Evolutionary conservation across 2,329 filamentous ascomycete species (phyloP).

Genomic region (Pseudofabraea citricarpa): DNA sequence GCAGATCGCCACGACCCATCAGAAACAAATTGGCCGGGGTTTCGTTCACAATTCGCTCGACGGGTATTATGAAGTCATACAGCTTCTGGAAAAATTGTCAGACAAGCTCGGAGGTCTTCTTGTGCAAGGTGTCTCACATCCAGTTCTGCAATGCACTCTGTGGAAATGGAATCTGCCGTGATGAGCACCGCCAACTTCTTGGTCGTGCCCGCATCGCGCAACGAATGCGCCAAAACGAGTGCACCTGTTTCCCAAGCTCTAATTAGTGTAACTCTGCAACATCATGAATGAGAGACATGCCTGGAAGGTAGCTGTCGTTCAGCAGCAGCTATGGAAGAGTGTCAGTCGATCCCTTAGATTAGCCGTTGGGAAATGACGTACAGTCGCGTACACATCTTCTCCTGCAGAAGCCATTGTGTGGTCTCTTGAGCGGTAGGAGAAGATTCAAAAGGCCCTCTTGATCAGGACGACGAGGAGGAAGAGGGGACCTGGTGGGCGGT

Average conservation of each 20-base stretch:
- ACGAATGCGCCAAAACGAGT: conserved; percentile 86
- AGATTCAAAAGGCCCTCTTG: neutral
- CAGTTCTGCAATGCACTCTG: conserved; percentile 72
- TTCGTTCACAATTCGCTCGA: conserved; percentile 72
- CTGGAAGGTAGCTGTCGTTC: conserved; percentile 89
- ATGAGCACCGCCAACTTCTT: conserved; percentile 84
- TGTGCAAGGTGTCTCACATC: conserved; percentile 46
- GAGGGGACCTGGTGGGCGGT: neutral
- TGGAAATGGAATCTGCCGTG: conserved; percentile 73
- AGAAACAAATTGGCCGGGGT: conserved; percentile 79
- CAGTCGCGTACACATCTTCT: conserved; percentile 64
- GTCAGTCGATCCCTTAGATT: conserved; percentile 8
- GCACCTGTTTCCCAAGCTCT: conserved; percentile 58
- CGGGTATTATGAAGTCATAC: conserved; percentile 85
- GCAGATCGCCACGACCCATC: conserved; percentile 86
- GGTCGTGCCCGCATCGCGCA: conserved; percentile 82
- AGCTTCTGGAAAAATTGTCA: conserved; percentile 50
- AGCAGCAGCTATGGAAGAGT: conserved; percentile 68
- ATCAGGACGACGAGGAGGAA: too few species aligned
- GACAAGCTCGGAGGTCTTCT: neutral
- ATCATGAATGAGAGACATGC: conserved; percentile 42
- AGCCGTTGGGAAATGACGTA: conserved; percentile 26
- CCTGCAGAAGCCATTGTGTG: conserved; percentile 33
- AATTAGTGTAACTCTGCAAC: conserved; percentile 12
- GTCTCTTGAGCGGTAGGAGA: neutral